Evolutionary conservation across 129 eudicot species (phyloP), one percentile per base, ranked within the genome.

Genomic region (Calendula officinalis): DNA sequence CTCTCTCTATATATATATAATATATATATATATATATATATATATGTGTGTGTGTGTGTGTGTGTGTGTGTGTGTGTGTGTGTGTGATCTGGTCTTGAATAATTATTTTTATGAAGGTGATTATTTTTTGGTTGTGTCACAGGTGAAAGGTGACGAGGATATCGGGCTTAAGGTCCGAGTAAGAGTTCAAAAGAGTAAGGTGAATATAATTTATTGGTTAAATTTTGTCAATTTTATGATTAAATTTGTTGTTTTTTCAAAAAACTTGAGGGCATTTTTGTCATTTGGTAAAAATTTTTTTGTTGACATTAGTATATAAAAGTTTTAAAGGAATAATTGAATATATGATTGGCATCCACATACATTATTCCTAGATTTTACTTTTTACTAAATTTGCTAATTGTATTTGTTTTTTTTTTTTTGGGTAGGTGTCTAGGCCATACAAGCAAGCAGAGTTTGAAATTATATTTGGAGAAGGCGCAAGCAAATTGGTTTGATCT

Each of bases 131-230:
- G 56, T 46, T 75, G 39, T 67, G 73, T 50, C 34, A 48, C 48
- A 91, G 97, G 94, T 62, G 34, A 91, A 94, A 75, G 99, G 95
- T 66, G 99, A 94, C 37, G 99, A 94, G 76, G 99, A 94, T 32
- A 69, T 94, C 33, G 99, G 99, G 62, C 62, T 94, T 70, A 86
- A 85, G 71, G 99, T 84, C 44, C 95, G 99, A 57, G 99, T 94
- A 49, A 86, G 99, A 84, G 97, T 94, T 77, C 99, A 94, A 67
- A 94, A 94, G 90, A 94, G 99, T 75, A 94, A 94, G 95, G 99
- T 94, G 77, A 60, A 30, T 74, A 17, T 27, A 9, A 15, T n/a
- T 4, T 68, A 16, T 27, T 13, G 14, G 3, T 52, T 13, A 13
- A 12, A 30, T 10, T 42, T 17, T 33, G n/a, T 37, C 53, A 7